A percentile compares a stretch with the other conserved stretches of the same genome.
Conservation (phyloP, 768 basidiomycete species). For the Cystofilobasidium macerans region DNA sequence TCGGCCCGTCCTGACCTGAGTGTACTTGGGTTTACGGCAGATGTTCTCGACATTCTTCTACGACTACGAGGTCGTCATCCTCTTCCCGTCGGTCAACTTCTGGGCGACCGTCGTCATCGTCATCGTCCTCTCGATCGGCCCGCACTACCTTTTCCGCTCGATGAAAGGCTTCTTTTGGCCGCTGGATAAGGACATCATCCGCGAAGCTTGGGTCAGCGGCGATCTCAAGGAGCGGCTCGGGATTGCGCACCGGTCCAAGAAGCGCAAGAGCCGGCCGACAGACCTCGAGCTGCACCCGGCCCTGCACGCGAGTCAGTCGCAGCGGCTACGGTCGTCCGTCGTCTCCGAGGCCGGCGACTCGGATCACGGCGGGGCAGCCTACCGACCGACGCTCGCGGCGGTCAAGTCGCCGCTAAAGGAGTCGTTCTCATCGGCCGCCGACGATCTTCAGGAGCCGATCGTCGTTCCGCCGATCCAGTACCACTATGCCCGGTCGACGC, state of each 20-base stretch:
- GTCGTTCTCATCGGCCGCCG: no score
- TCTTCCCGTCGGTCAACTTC: conserved; percentile 70
- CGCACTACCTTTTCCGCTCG: conserved; percentile 41
- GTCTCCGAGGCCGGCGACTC: not conserved
- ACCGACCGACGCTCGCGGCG: not conserved
- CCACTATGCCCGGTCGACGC: no score
- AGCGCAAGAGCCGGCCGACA: not conserved
- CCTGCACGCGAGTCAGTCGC: not conserved
- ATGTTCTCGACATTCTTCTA: conserved; percentile 58
- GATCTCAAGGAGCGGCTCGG: conserved; percentile 33
- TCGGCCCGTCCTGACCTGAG: not conserved
- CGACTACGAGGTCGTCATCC: conserved; percentile 55
- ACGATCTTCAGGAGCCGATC: no score
- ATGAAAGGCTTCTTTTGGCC: conserved; percentile 23
- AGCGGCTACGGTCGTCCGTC: not conserved
- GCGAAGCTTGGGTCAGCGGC: conserved; percentile 52
- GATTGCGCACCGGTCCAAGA: conserved; percentile 25
- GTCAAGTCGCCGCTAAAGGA: no score
- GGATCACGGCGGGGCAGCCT: not conserved
- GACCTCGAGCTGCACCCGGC: conserved; percentile 1
- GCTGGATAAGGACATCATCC: conserved; percentile 76
- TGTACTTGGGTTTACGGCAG: not conserved
- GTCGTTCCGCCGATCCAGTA: no score
- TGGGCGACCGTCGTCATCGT: conserved; percentile 69
- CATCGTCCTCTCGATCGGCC: conserved; percentile 60